Percentiles rank a stretch among this genome's conserved stretches.
Conservation (phyloP, 208 protist genomes). For the Balamuthia mandrillaris region DNA sequence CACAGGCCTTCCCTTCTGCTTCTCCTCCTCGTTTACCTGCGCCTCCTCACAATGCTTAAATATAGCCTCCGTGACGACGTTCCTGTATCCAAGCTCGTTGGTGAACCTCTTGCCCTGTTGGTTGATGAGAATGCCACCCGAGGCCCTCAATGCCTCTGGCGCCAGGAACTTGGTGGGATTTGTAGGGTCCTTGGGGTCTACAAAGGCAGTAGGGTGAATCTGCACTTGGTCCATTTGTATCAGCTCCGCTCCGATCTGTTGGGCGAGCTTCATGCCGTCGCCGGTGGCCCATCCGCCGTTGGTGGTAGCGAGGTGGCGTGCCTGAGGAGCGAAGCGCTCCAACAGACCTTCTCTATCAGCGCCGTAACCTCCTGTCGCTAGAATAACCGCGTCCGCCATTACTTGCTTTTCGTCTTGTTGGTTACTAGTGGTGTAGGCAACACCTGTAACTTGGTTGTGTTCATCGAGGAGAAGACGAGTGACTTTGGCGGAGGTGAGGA, state of each 20-base stretch:
- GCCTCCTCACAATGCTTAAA: conserved; percentile 46
- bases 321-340: conserved; percentile 73
- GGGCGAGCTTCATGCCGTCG: conserved; percentile 49
- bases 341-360: conserved; percentile 81
- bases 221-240: conserved; percentile 88
- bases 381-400: not conserved
- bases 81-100: conserved; percentile 90
- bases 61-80: conserved; percentile 87
- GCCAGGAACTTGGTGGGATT: conserved; percentile 86
- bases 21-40: not conserved
- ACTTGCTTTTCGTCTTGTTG: not conserved
- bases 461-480: not conserved
- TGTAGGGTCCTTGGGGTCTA: conserved; percentile 84
- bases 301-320: conserved; percentile 80
- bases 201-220: conserved; percentile 91
- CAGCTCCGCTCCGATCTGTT: conserved; percentile 66
- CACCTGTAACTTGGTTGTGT: not conserved
- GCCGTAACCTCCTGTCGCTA: conserved; percentile 47
- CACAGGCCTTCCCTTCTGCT: not conserved
- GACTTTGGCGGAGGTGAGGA: not conserved
- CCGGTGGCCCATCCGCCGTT: conserved; percentile 74
- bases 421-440: not conserved
- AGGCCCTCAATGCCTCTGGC: conserved; percentile 89
- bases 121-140: conserved; percentile 89
- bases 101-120: conserved; percentile 83